Evolutionary conservation across 2,329 filamentous ascomycete species (phyloP).

Genomic region (Colletotrichum sp.): DNA sequence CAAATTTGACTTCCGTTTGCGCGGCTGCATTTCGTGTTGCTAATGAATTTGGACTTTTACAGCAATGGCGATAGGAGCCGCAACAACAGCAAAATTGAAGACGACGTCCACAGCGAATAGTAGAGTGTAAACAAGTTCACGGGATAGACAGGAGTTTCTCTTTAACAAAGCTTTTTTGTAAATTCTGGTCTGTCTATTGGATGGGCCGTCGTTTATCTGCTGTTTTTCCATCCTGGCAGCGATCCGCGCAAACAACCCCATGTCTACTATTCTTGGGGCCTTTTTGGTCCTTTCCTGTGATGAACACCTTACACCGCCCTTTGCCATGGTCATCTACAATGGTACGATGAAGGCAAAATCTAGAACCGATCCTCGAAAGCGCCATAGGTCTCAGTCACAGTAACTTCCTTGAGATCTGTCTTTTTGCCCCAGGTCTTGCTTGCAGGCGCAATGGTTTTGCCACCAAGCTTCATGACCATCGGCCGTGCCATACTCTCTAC

Average conservation of each 20-base stretch:
- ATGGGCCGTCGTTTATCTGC: neutral
- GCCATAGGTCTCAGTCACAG: neutral
- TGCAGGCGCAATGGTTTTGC: neutral
- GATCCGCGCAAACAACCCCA: neutral
- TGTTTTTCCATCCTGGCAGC: neutral
- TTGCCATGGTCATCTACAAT: neutral
- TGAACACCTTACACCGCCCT: neutral
- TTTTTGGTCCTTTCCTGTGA: neutral
- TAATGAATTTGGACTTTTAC: neutral
- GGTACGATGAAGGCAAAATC: neutral
- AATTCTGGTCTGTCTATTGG: neutral
- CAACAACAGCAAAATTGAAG: neutral
- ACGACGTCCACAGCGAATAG: accelerated
- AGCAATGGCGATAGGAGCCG: neutral
- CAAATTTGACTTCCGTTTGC: neutral
- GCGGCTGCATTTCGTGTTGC: neutral
- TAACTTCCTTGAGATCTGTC: neutral
- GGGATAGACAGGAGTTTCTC: neutral
- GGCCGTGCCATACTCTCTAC: neutral
- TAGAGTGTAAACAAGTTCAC: neutral
- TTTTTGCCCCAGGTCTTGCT: neutral
- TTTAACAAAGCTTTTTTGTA: neutral
- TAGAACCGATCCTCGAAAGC: neutral
- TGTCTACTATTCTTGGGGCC: neutral
- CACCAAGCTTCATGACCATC: neutral